Evolutionary conservation across 345 rosid genomes (phyloP).

Genomic region (Lepidium didymum): DNA sequence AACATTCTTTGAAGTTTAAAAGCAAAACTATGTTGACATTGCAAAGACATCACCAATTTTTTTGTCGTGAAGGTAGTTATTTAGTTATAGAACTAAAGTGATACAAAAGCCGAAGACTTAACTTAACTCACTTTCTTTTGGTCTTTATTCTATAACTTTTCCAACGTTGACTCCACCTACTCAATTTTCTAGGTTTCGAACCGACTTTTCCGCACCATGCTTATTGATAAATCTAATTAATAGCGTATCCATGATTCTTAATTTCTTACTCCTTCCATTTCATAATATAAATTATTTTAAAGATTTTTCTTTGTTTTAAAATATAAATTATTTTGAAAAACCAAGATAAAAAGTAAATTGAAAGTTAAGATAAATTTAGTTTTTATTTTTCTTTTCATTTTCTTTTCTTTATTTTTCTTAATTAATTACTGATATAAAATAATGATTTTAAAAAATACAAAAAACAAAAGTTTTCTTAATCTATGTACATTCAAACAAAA

Average conservation of each 20-base stretch:
- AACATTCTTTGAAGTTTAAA: not conserved
- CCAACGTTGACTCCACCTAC: constrained; percentile 20
- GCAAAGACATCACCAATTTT: not conserved
- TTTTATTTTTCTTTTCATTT: too few species aligned
- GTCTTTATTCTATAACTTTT: constrained; percentile 15
- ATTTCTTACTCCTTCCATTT: too few species aligned
- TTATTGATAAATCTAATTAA: not conserved
- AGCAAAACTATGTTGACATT: constrained; percentile 14
- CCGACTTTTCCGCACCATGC: constrained; percentile 8
- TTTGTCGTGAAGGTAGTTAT: not conserved
- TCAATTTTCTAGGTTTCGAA: constrained; percentile 3
- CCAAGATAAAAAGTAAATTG: too few species aligned
- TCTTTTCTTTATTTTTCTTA: too few species aligned
- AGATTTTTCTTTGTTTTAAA: too few species aligned
- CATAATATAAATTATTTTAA: too few species aligned
- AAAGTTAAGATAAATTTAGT: too few species aligned
- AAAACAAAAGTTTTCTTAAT: too few species aligned
- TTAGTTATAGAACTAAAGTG: not conserved
- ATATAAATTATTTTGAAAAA: too few species aligned
- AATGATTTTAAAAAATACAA: too few species aligned
- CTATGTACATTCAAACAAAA: too few species aligned
- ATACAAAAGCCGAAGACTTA: not conserved
- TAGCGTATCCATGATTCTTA: not conserved
- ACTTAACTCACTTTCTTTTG: constrained; percentile 6
- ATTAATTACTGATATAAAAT: too few species aligned